Evolutionary conservation across 2,329 filamentous ascomycete species (phyloP), one percentile per base, ranked within the genome.

Genomic region (Botrytis elliptica): DNA sequence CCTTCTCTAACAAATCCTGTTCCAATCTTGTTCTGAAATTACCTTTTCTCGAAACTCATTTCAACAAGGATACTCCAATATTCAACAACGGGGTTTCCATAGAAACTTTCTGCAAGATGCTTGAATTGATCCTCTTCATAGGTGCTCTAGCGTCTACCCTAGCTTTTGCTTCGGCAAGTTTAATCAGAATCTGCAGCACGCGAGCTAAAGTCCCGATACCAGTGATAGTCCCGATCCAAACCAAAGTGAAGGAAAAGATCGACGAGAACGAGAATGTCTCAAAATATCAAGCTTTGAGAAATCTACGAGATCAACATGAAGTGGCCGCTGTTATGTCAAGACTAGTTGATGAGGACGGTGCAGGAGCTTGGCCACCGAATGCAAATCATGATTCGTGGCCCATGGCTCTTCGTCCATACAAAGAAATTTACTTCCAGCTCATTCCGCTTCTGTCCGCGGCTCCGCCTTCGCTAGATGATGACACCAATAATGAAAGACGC

Each of bases 351-450:
- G 63, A 60, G 40, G 71, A 72, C 29, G 71, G 71, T 22, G 71
- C 71, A n/a, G 71, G 71, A 22, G 63, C 63, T 40, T 72, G 71
- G 71, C 71, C 71, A 14, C 71, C 71, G 1, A 68, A 72, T 33
- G 40, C 71, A 14, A 68, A 68, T 49, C 63, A 72, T 29, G 63
- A 68, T 33, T 18, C 33, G 0, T 72, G 71, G 71, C 71, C 71
- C 5, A 25, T 49, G 18, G 44, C 71, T 22, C 71, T 72, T 33
- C 63, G 52, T 29, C 63, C 71, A 1, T 68, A 68, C 14, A 42
- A 68, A 40, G 38, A 68, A 16, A 44, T 72, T 4, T 72, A 72
- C 29, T 68, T 68, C 16, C 29, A 72, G 16, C 49, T 72, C 16
- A 68, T 72, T 4, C 71, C 71, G 3, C 29, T 72, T 14, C 64